Evolutionary conservation across 306 rosid species (phyloP).

Genomic region (Glycine latifolia): DNA sequence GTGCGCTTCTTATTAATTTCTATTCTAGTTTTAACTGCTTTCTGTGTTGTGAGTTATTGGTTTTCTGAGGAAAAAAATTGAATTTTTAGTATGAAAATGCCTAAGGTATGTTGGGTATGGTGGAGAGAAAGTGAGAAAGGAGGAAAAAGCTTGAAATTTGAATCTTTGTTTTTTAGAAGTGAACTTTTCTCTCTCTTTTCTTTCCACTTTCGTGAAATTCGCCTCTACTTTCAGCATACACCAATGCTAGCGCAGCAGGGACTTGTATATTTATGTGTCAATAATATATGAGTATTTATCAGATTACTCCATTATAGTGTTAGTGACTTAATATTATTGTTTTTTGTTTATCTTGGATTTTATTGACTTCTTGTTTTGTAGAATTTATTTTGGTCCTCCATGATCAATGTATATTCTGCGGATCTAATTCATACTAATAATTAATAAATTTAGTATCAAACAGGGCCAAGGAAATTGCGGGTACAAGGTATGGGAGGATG

Average conservation of each 20-base stretch:
- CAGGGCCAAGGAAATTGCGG: conserved; percentile 52
- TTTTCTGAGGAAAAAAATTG: neutral
- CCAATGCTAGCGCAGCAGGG: neutral
- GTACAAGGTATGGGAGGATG: conserved; percentile 41
- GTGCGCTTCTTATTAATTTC: neutral
- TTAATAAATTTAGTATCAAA: conserved; percentile 20
- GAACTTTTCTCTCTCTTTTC: neutral
- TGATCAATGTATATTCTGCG: neutral
- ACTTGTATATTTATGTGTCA: neutral
- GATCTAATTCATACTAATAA: neutral
- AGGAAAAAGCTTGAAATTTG: neutral
- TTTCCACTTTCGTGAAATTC: too few species aligned
- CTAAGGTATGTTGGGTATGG: neutral
- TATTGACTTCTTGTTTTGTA: conserved; percentile 1
- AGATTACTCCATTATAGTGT: neutral
- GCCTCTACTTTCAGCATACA: neutral
- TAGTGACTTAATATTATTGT: neutral
- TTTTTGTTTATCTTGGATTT: conserved; percentile 7
- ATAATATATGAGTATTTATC: neutral
- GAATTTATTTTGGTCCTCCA: neutral
- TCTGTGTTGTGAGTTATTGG: neutral
- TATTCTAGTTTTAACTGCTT: neutral
- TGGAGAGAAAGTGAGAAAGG: neutral
- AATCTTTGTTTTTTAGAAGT: neutral
- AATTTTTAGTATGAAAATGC: neutral